Evolutionary conservation across 1,284 basidiomycete species (phyloP), one percentile per base, ranked within the genome.

Genomic region (Filobasidium uniguttulatum): DNA sequence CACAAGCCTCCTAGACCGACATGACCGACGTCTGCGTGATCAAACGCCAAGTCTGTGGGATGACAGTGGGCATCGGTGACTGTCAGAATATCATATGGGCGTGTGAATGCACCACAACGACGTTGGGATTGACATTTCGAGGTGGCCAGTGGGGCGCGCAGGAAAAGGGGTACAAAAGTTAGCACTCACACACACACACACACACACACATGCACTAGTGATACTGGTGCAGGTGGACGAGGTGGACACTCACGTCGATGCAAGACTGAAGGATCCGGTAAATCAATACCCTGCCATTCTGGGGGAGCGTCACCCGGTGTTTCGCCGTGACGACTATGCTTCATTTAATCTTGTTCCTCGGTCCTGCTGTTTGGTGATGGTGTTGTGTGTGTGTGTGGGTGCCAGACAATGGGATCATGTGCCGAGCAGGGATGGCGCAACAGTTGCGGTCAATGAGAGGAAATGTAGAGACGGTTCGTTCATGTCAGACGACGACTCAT

Each of bases 31-130:
- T 56, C 57, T 1, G 36, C 44, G 0, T 56, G 41, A 0, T 31
- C 3, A 12, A 62, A 59, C 10, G 54, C 51, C 14, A 62, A 40
- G 52, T 71, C 71, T 3, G 65, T 65, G 2, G 70, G 68, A 52
- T 72, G 71, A 57, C 69, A 71, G 43, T 72, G 71, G 0, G 66
- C 68, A 52, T 72, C 71, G 12, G 61, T 63, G 22, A 72, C 67
- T 62, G 55, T 25, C 17, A 19, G 8, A 23, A 7, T 19, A 28
- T 2, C 9, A 14, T 9, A 8, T 15, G 12, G n/a, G 33, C 15
- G 12, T 10, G 22, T 19, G n/a, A n/a, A 17, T 6, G 56, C 15
- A 12, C 14, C 25, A 6, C 28, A 40, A 23, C 3, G 5, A 25
- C 7, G 20, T 29, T 28, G 17, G n/a, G n/a, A 37, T 35, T 38